A percentile compares a stretch with the other conserved stretches of the same genome.
These are phyloP conservation scores for Elymus sibiricus DNA, from an alignment of 176 grass and related monocot genomes.

Conservation along the genomic window DNA sequence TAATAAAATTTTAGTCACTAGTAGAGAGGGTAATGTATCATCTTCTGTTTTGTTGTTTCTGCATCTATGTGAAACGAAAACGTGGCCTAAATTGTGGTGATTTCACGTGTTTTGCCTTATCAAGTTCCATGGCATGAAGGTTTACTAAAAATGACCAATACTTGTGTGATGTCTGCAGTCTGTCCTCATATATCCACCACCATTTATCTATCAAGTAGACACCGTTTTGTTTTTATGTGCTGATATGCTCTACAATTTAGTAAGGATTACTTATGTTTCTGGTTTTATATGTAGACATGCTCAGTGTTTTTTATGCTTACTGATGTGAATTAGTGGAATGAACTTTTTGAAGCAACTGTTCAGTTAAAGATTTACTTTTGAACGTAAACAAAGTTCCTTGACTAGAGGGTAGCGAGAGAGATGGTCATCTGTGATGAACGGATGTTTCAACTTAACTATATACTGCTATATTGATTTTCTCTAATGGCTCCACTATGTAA, in stretches of 20 bases:
- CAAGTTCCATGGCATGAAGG: background rate
- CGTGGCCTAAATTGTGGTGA: background rate
- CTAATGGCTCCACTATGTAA: constrained; percentile 4
- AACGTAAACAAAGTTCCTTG: background rate
- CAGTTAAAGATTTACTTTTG: background rate
- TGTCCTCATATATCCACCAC: background rate
- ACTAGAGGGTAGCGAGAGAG: background rate
- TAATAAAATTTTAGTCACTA: background rate
- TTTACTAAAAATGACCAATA: constrained; percentile 8
- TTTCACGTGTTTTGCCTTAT: background rate
- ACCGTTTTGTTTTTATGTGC: background rate
- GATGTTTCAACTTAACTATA: background rate
- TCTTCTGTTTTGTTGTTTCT: background rate
- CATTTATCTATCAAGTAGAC: background rate
- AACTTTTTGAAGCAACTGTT: background rate
- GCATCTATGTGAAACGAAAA: background rate
- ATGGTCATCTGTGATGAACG: background rate
- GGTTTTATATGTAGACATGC: background rate
- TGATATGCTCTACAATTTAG: background rate
- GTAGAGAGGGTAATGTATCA: background rate
- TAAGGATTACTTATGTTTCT: background rate
- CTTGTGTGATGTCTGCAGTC: constrained; percentile 15
- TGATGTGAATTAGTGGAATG: background rate
- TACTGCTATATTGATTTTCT: background rate
- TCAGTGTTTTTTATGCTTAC: background rate